A percentile compares a stretch with the other conserved stretches of the same genome.
Evolutionary conservation across 2,329 filamentous ascomycete species (phyloP).

Genomic region (Ceratocystis variospora): DNA sequence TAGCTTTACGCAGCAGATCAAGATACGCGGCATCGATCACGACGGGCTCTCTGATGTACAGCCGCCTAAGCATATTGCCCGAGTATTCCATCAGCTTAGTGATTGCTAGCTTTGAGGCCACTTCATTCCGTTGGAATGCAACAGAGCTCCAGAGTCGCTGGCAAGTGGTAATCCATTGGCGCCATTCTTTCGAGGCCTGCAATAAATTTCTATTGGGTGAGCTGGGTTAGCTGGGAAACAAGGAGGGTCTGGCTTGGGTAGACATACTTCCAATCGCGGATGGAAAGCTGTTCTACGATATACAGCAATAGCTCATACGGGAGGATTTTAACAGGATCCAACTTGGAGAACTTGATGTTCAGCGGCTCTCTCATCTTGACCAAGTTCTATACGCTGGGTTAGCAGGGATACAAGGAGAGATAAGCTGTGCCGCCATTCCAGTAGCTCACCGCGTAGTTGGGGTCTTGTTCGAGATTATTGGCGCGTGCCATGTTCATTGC

Average conservation of each 20-base stretch:
- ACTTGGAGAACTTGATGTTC: constrained; percentile 2
- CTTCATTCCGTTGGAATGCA: neutral
- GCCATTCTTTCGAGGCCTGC: constrained; percentile 5
- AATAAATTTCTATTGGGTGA: neutral
- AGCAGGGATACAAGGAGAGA: neutral
- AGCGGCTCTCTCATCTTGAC: constrained; percentile 11
- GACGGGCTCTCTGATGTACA: neutral
- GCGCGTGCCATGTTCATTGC: constrained; percentile 27
- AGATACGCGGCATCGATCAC: neutral
- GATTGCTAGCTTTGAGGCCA: neutral
- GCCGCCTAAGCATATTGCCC: neutral
- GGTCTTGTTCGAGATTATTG: constrained; percentile 20
- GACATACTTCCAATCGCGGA: constrained; percentile 11
- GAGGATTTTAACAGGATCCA: constrained; percentile 12
- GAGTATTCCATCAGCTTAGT: neutral
- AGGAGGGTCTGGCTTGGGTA: neutral
- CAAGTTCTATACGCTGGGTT: constrained; percentile 14
- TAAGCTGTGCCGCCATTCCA: neutral
- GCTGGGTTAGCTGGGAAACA: neutral
- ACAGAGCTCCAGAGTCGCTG: neutral
- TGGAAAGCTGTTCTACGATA: constrained; percentile 10
- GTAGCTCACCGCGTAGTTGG: neutral
- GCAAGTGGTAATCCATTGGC: neutral
- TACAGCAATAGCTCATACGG: constrained; percentile 15
- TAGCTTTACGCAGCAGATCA: neutral